A percentile compares a stretch with the other conserved stretches of the same genome.
Evolutionary conservation across 2,329 filamentous ascomycete genomes (phyloP).

Genomic region (Acrocalymma vagum): DNA sequence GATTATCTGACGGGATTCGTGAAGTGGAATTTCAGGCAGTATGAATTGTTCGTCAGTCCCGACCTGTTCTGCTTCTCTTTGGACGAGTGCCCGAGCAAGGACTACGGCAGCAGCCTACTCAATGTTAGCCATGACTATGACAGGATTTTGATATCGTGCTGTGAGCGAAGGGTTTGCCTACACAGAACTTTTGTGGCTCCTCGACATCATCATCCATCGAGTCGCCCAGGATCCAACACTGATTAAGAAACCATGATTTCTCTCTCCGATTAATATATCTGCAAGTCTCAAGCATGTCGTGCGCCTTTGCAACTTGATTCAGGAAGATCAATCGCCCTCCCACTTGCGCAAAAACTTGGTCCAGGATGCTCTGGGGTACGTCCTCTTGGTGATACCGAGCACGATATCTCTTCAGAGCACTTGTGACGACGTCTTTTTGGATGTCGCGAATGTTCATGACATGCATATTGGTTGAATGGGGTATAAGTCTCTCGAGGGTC

Average conservation of each 20-base stretch:
- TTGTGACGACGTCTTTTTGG: slow-evolving; percentile 76
- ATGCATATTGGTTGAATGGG: slow-evolving; percentile 91
- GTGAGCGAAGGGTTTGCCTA: too few species aligned
- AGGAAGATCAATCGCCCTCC: slow-evolving; percentile 89
- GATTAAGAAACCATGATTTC: slow-evolving; percentile 82
- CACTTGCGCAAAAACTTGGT: slow-evolving; percentile 84
- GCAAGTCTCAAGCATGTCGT: slow-evolving; percentile 82
- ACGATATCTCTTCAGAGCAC: slow-evolving; percentile 79
- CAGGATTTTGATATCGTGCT: not conserved
- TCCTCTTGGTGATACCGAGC: slow-evolving; percentile 74
- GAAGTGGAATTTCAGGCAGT: slow-evolving; percentile 72
- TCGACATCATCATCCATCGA: slow-evolving; percentile 96
- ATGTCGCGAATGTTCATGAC: slow-evolving; percentile 85
- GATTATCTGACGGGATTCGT: slow-evolving; percentile 74
- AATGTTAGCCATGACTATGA: slow-evolving; percentile 4
- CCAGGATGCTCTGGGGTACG: slow-evolving; percentile 64
- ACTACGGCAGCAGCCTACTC: slow-evolving; percentile 86
- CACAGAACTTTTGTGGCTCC: slow-evolving; percentile 94
- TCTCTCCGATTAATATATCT: slow-evolving; percentile 73
- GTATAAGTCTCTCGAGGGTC: slow-evolving; percentile 94
- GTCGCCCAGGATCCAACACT: slow-evolving; percentile 76
- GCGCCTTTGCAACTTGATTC: slow-evolving; percentile 83
- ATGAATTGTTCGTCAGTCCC: slow-evolving; percentile 71
- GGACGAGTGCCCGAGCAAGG: slow-evolving; percentile 86
- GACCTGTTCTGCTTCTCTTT: slow-evolving; percentile 71